These are phyloP conservation scores for Solanum paucissectum DNA, from an alignment of 257 asterid genomes.

Conservation along the genomic window DNA sequence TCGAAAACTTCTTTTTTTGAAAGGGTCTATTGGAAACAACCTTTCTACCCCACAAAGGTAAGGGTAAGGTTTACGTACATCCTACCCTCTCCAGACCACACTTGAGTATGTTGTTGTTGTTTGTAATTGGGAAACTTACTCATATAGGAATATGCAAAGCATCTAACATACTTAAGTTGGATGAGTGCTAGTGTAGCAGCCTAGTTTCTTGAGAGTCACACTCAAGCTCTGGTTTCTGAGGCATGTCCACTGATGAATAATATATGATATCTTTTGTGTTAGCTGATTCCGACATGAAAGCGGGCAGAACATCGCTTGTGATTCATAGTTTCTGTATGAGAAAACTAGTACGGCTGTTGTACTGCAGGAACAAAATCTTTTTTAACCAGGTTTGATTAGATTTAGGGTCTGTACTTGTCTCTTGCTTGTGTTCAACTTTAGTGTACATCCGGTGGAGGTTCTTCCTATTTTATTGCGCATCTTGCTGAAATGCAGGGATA, in stretches of 20 bases:
- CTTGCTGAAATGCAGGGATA: neutral
- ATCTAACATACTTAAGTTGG: neutral
- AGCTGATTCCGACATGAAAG: neutral
- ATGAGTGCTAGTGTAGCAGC: neutral
- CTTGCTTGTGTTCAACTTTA: neutral
- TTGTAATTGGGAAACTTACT: neutral
- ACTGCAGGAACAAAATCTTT: neutral
- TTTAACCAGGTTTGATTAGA: neutral
- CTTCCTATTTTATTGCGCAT: neutral
- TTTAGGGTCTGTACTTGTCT: neutral
- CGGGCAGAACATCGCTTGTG: neutral
- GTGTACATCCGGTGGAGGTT: neutral
- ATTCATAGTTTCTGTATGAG: neutral
- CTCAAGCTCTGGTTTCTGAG: neutral
- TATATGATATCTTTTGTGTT: neutral
- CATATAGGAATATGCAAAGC: neutral
- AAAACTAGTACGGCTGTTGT: neutral
- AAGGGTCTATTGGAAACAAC: neutral
- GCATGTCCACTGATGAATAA: neutral
- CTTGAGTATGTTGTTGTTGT: neutral
- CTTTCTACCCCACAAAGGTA: neutral
- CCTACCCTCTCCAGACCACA: neutral
- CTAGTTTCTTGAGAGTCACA: neutral
- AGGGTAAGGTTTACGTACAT: neutral
- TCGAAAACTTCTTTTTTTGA: neutral